Evolutionary conservation across 805 yeast species (phyloP).

Genomic region (Ogataea methanolica): DNA sequence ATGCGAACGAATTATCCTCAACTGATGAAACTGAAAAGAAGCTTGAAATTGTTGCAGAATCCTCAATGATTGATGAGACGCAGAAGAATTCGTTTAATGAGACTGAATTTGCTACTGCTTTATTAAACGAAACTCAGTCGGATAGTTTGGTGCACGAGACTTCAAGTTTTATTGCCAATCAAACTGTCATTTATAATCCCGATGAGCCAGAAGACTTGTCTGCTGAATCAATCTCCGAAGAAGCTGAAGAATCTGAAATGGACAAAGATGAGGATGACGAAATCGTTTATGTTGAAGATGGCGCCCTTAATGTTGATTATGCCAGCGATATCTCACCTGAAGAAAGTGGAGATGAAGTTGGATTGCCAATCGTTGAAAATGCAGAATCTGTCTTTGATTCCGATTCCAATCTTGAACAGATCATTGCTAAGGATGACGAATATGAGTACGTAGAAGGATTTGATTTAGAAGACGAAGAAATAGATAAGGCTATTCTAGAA

Average conservation of each 20-base stretch:
- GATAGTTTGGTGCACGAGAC: conserved; percentile 6
- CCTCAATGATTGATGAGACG: conserved; percentile 19
- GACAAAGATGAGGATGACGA: conserved; percentile 2
- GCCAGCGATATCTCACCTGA: conserved; percentile 4
- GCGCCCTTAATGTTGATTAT: background rate
- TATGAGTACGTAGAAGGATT: conserved; percentile 2
- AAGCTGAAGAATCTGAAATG: background rate
- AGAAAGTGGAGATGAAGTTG: conserved; percentile 4
- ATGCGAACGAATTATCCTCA: background rate
- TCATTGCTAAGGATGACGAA: conserved; percentile 4
- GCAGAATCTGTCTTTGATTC: conserved; percentile 3
- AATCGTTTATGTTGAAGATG: background rate
- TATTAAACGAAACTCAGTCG: conserved; percentile 17
- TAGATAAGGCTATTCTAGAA: conserved; percentile 6
- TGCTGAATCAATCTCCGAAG: background rate
- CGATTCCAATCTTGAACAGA: conserved; percentile 8
- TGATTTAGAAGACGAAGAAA: conserved; percentile 8
- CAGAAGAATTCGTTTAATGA: conserved; percentile 2
- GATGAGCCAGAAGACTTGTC: conserved; percentile 4
- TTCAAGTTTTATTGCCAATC: conserved; percentile 19
- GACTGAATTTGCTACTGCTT: conserved; percentile 21
- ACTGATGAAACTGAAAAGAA: background rate
- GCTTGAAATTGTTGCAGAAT: conserved; percentile 22
- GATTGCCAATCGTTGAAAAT: conserved; percentile 1
- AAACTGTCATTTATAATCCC: conserved; percentile 21